Percentiles rank a stretch among this genome's conserved stretches.
Conservation (phyloP, 805 yeast genomes). For the Zygosaccharomyces siamensis region DNA sequence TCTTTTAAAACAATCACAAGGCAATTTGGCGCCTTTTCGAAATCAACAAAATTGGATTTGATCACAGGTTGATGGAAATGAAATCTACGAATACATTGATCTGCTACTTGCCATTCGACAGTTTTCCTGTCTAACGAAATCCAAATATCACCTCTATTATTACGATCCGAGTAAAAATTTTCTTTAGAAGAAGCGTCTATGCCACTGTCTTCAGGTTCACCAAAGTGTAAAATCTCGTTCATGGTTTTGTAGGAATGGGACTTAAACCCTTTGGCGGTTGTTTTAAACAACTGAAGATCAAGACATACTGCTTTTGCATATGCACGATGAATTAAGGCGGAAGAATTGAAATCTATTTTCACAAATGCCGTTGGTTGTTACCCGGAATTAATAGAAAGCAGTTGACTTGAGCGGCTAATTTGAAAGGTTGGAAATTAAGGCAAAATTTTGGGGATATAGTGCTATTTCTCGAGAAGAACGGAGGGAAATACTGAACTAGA, state of each 20-base stretch:
- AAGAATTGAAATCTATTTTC: not conserved
- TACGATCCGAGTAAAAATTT: conserved; percentile 7
- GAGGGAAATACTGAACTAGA: too few relatives aligned
- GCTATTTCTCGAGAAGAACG: too few relatives aligned
- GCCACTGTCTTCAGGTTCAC: not conserved
- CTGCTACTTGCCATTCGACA: conserved; percentile 37
- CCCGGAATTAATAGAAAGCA: not conserved
- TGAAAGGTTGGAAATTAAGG: not conserved
- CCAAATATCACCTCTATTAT: conserved; percentile 25
- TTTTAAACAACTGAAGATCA: not conserved
- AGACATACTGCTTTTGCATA: not conserved
- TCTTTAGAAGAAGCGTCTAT: conserved; percentile 5
- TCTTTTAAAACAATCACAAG: conserved; percentile 59
- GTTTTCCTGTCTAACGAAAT: conserved; percentile 35
- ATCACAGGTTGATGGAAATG: conserved; percentile 46
- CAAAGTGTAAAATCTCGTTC: not conserved
- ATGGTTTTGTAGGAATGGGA: not conserved
- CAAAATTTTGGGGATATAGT: too few relatives aligned
- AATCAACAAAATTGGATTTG: conserved; percentile 57
- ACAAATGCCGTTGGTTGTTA: not conserved
- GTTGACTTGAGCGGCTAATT: not conserved
- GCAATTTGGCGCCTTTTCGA: conserved; percentile 36
- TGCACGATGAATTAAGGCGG: too few relatives aligned
- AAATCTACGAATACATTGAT: conserved; percentile 33
- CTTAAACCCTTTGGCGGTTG: not conserved